Evolutionary conservation across 2,329 filamentous ascomycete species (phyloP), one percentile per base, ranked within the genome.

Genomic region (Exutisphaerella laricina): DNA sequence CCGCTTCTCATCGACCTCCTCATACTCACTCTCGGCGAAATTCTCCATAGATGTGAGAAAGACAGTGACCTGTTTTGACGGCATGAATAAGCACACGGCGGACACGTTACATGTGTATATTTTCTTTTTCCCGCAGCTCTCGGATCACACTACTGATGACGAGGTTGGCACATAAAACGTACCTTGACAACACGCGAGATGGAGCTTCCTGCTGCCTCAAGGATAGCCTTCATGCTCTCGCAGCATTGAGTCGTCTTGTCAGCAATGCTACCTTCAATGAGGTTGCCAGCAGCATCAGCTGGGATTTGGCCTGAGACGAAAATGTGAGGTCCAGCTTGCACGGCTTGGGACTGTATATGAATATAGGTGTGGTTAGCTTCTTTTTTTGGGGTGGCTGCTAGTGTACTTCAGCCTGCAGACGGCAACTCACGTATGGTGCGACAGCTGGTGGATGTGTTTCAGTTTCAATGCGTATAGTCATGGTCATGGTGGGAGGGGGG

Each of bases 31-130:
- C 64, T 80, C 80, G 37, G 77, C 81, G 63, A 97, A 97, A 69
- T 92, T 76, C 51, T 75, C 78, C 90, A 97, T 97, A 68, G 94
- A 85, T 38, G 84, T 83, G 49, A 97, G 71, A 76, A 96, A 97
- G 62, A 95, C 84, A 39, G 67, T 73, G 56, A 66, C 64, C 68
- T 71, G 39, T 41, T 18, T n/a, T n/a, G n/a, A n/a, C n/a, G n/a
- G n/a, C n/a, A n/a, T n/a, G n/a, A n/a, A n/a, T n/a, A n/a, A n/a
- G n/a, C n/a, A n/a, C n/a, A n/a, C n/a, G n/a, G n/a, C n/a, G n/a
- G n/a, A n/a, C n/a, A n/a, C n/a, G n/a, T n/a, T n/a, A n/a, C n/a
- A n/a, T n/a, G n/a, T n/a, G n/a, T n/a, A n/a, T n/a, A n/a, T n/a
- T n/a, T n/a, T 16, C 13, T 31, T 30, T 14, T 16, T 14, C 13